phyloP scores from a whole-genome alignment of 805 yeast genomes.

The Clavispora santaluciae region DNA sequence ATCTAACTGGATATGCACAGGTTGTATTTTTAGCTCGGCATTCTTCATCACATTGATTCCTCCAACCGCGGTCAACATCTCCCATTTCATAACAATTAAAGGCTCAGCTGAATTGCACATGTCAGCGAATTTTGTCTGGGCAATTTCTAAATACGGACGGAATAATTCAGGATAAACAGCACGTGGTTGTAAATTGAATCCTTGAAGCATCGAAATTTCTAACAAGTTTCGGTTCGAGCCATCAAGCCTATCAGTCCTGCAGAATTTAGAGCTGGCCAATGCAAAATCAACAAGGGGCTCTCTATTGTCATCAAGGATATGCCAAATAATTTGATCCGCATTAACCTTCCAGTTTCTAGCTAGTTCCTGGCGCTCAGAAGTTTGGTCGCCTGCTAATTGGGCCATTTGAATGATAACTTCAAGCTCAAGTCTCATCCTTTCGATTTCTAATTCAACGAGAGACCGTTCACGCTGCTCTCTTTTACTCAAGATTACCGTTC shows the following conservation, averaged over 20 bases:
- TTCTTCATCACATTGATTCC: slow-evolving; percentile 79
- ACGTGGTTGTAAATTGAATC: slow-evolving; percentile 54
- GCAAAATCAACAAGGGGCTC: slow-evolving; percentile 68
- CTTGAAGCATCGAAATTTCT: slow-evolving; percentile 59
- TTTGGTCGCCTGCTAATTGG: slow-evolving; percentile 12
- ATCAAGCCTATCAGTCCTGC: slow-evolving; percentile 57
- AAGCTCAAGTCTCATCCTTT: slow-evolving; percentile 30
- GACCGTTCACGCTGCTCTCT: slow-evolving; percentile 18
- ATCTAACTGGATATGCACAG: slow-evolving; percentile 70
- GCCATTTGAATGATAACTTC: slow-evolving; percentile 30
- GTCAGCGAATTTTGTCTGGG: slow-evolving; percentile 13
- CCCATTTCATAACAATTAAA: slow-evolving; percentile 49
- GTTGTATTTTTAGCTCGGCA: slow-evolving; percentile 57
- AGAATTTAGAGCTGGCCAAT: slow-evolving; percentile 55
- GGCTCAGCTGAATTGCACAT: slow-evolving; percentile 14
- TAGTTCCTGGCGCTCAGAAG: slow-evolving; percentile 2
- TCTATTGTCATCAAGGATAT: slow-evolving; percentile 56
- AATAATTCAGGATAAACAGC: slow-evolving; percentile 69
- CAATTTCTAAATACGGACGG: slow-evolving; percentile 39
- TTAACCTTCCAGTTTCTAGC: slow-evolving; percentile 11
- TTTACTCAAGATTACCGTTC: slow-evolving; percentile 19
- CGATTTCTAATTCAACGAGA: slow-evolving; percentile 29
- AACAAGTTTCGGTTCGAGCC: slow-evolving; percentile 64
- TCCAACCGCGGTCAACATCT: slow-evolving; percentile 80
- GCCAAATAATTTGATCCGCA: slow-evolving; percentile 68